These are phyloP conservation scores for Suillus clintonianus DNA, from an alignment of 768 basidiomycete species.

Conservation along the genomic window DNA sequence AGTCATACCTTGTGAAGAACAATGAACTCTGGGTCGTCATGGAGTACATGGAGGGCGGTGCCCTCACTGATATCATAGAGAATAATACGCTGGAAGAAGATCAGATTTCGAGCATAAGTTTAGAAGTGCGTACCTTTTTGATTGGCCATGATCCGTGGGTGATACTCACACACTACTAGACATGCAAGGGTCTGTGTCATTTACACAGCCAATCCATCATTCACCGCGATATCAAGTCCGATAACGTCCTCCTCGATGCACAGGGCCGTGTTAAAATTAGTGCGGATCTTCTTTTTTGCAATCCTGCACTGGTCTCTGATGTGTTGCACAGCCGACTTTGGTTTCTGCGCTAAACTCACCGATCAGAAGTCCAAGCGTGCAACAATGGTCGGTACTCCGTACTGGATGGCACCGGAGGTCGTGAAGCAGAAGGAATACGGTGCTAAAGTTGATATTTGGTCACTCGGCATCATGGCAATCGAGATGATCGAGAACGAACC, in stretches of 20 bases:
- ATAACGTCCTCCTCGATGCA: constrained; percentile 92
- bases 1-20: constrained; percentile 85
- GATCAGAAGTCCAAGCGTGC: constrained; percentile 97
- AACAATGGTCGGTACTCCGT: constrained; percentile 98
- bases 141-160: background rate
- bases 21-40: constrained; percentile 96
- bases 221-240: constrained; percentile 96
- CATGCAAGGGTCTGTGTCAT: constrained; percentile 93
- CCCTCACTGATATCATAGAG: constrained; percentile 96
- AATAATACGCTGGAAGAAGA: constrained; percentile 94
- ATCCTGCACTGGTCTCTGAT: constrained; percentile 5
- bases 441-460: constrained; percentile 97
- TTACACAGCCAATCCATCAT: constrained; percentile 94
- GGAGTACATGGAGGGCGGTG: constrained; percentile 99
- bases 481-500: constrained; percentile 99
- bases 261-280: constrained; percentile 97
- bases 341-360: constrained; percentile 94
- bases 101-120: constrained; percentile 88
- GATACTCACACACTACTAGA: constrained; percentile 46
- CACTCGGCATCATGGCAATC: constrained; percentile 96
- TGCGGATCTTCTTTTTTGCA: constrained; percentile 42
- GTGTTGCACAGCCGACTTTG: constrained; percentile 79
- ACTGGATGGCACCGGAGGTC: constrained; percentile 99
- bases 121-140: constrained; percentile 65
- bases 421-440: constrained; percentile 98